Percentiles rank a stretch among this genome's conserved stretches.
Evolutionary conservation across 495 filamentous ascomycete species (phyloP).

Genomic region (Annulohypoxylon bovei): DNA sequence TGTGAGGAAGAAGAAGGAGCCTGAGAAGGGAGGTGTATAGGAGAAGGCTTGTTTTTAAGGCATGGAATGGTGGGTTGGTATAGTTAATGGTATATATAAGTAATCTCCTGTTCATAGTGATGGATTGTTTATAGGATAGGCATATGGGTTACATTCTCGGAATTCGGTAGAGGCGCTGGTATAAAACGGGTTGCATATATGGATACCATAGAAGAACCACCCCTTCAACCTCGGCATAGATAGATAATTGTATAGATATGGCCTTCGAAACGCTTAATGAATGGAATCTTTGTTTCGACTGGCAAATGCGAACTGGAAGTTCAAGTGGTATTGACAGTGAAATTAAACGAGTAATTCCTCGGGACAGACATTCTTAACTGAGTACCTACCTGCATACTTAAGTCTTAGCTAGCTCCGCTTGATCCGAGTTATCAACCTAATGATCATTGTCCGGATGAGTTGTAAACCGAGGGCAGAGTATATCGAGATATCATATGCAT

Average conservation of each 20-base stretch:
- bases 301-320: not conserved
- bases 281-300: not conserved
- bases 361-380: not conserved
- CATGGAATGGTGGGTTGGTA: not conserved
- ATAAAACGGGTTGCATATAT: not conserved
- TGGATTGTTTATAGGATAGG: not conserved
- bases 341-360: not conserved
- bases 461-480: not conserved
- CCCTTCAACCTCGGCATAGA: conserved; percentile 4
- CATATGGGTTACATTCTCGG: not conserved
- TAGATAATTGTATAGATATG: not conserved
- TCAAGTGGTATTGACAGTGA: not conserved
- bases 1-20: conserved; percentile 57
- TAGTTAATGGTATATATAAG: not conserved
- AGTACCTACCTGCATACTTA: not conserved
- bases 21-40: conserved; percentile 26
- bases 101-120: conserved; percentile 1
- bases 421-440: not conserved
- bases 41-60: not conserved
- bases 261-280: not conserved
- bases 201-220: not conserved
- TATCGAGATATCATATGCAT: not conserved
- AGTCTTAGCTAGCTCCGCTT: not conserved
- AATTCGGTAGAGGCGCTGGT: not conserved
- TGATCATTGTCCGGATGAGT: not conserved